These are phyloP conservation scores for Antrodiella citrinella DNA, from an alignment of 768 basidiomycete genomes.

Conservation along the genomic window DNA sequence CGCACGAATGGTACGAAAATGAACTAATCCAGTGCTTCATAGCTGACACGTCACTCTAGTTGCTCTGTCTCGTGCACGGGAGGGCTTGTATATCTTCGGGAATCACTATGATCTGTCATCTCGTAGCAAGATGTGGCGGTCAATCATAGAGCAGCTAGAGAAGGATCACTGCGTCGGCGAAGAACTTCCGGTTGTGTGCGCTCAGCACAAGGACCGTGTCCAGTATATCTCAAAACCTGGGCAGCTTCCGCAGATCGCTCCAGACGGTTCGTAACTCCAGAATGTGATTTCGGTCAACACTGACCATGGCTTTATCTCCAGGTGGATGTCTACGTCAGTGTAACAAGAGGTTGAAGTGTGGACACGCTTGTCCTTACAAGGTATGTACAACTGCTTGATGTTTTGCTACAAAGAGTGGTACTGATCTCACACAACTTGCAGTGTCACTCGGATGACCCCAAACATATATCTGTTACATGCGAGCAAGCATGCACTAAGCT, in stretches of 20 bases:
- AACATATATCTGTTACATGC: conserved; percentile 42
- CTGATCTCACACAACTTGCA: conserved; percentile 16
- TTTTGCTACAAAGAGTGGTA: not conserved
- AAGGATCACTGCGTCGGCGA: conserved; percentile 36
- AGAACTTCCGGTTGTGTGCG: conserved; percentile 50
- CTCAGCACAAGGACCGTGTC: conserved; percentile 39
- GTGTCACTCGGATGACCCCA: conserved; percentile 56
- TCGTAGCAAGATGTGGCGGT: conserved; percentile 49
- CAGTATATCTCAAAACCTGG: conserved; percentile 42
- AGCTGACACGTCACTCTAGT: conserved; percentile 34
- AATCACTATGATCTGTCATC: conserved; percentile 47
- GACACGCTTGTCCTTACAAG: conserved; percentile 57
- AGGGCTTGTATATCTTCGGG: conserved; percentile 69
- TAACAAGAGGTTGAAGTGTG: conserved; percentile 43
- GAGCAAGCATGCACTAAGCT: conserved; percentile 35
- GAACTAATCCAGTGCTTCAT: conserved; percentile 13
- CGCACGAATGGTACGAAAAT: conserved; percentile 50
- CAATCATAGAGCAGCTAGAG: conserved; percentile 51
- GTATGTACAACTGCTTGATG: conserved; percentile 24
- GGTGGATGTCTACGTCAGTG: conserved; percentile 62
- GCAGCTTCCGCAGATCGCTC: conserved; percentile 40
- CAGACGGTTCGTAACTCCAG: conserved; percentile 25
- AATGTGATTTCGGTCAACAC: no score
- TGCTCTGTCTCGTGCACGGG: conserved; percentile 64
- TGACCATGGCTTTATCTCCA: conserved; percentile 16